A percentile compares a stretch with the other conserved stretches of the same genome.
These are phyloP conservation scores for Drechslerella dactyloides DNA, from an alignment of 2,329 filamentous ascomycete species.

Conservation along the genomic window DNA sequence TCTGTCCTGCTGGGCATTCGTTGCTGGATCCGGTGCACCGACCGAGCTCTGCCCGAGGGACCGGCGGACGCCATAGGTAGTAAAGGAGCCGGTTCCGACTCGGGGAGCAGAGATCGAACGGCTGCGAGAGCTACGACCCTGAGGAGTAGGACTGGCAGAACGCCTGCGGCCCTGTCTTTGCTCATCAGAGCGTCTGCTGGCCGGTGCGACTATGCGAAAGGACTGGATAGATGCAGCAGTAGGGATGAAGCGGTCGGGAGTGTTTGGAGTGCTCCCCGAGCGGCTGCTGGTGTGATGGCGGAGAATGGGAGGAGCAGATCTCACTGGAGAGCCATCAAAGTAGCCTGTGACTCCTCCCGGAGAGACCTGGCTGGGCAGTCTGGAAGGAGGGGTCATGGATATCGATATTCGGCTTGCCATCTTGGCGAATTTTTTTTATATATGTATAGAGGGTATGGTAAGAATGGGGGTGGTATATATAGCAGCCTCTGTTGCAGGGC, in stretches of 20 bases:
- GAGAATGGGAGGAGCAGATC: conserved; percentile 23
- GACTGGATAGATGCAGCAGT: conserved; percentile 52
- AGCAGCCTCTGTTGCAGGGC: neutral
- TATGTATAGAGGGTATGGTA: neutral
- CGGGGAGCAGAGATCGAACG: conserved; percentile 34
- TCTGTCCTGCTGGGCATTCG: conserved; percentile 6
- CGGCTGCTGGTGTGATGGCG: conserved; percentile 38
- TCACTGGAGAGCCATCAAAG: conserved; percentile 20
- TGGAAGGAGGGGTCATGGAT: conserved; percentile 43
- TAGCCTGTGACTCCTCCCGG: conserved; percentile 9
- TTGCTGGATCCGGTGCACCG: neutral
- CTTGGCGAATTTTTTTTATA: conserved; percentile 5
- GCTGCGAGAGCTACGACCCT: conserved; percentile 48
- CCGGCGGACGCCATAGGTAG: conserved; percentile 23
- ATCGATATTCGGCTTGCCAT: conserved; percentile 16
- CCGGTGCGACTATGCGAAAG: conserved; percentile 54
- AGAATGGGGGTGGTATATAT: too few species aligned
- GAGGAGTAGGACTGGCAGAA: conserved; percentile 43
- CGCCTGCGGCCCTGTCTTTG: conserved; percentile 52
- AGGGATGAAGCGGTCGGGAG: conserved; percentile 55
- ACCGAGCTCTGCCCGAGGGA: conserved; percentile 27
- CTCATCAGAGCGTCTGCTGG: conserved; percentile 52
- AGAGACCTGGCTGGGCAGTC: conserved; percentile 5
- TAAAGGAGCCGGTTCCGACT: conserved; percentile 20
- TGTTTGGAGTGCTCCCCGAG: conserved; percentile 37